Conservation (phyloP, 305 asterid species). For the Solanum chacoense region DNA sequence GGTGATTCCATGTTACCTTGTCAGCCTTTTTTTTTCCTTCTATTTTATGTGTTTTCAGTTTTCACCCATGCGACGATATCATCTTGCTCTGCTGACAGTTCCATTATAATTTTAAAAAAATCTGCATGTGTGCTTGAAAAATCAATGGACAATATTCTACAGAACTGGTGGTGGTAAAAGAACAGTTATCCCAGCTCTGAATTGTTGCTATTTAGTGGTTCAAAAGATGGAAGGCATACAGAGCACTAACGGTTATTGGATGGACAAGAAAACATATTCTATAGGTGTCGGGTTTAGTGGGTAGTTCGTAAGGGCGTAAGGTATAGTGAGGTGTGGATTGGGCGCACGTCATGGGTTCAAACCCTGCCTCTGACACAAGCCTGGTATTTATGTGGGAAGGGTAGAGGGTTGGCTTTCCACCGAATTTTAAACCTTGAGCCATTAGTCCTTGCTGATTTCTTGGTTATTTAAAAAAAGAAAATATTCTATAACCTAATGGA, state of each 20-base stretch:
- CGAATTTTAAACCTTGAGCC: not conserved
- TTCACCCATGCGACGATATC: not conserved
- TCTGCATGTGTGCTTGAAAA: not conserved
- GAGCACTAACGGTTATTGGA: not conserved
- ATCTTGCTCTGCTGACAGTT: not conserved
- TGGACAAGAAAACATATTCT: not conserved
- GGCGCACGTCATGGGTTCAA: not conserved
- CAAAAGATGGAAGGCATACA: not conserved
- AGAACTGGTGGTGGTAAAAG: not conserved
- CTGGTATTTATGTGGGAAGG: not conserved
- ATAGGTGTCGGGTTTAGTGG: not conserved
- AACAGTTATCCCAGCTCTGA: not conserved
- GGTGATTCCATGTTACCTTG: slow-evolving; percentile 27
- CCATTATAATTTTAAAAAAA: not conserved
- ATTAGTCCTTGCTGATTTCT: not conserved
- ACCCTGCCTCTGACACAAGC: not conserved
- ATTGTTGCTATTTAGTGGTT: not conserved
- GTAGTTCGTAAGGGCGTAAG: not conserved
- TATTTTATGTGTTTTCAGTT: not conserved
- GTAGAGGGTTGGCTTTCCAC: not conserved
- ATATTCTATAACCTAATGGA: not conserved
- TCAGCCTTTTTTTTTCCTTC: not conserved
- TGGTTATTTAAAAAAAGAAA: not conserved
- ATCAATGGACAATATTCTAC: not conserved
- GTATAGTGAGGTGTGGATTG: not conserved